Conservation (phyloP, 2,329 filamentous ascomycete genomes). For the Colletotrichum sp. region DNA sequence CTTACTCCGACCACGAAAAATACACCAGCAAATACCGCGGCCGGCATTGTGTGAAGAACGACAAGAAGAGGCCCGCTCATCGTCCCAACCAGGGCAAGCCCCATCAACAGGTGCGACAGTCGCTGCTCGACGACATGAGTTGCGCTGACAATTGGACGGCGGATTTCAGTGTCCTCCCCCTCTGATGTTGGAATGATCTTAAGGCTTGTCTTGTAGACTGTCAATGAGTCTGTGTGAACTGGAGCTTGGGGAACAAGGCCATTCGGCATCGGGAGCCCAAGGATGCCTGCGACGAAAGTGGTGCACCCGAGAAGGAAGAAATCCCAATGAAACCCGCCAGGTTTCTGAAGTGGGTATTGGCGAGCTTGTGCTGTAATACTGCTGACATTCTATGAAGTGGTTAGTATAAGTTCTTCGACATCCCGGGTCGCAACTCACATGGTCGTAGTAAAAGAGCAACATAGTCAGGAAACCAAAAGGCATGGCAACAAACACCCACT, state of each 20-base stretch:
- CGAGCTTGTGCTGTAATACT: conserved; percentile 61
- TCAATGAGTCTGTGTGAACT: conserved; percentile 62
- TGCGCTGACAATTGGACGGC: conserved; percentile 46
- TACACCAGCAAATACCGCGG: conserved; percentile 58
- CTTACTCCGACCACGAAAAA: conserved; percentile 62
- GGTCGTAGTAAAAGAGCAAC: conserved; percentile 62
- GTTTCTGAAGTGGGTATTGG: conserved; percentile 61
- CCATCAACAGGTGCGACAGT: conserved; percentile 60
- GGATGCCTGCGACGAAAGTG: conserved; percentile 58
- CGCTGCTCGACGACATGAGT: conserved; percentile 61
- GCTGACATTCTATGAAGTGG: conserved; percentile 47
- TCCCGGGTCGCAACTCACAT: conserved; percentile 36
- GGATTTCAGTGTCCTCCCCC: conserved; percentile 43
- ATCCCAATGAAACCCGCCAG: conserved; percentile 67
- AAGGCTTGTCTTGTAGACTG: conserved; percentile 41
- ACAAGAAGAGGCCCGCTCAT: conserved; percentile 40
- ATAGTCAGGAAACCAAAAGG: conserved; percentile 59
- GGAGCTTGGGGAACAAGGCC: conserved; percentile 64
- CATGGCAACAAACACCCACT: conserved; percentile 58
- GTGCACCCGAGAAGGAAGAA: conserved; percentile 63
- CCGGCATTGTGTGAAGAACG: conserved; percentile 59
- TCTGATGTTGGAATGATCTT: conserved; percentile 46
- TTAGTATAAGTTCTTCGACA: not conserved
- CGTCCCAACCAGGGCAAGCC: conserved; percentile 52
- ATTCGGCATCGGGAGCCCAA: conserved; percentile 63